These are phyloP conservation scores for Aspergillus arachidicola DNA, from an alignment of 2,329 filamentous ascomycete species.

Conservation along the genomic window DNA sequence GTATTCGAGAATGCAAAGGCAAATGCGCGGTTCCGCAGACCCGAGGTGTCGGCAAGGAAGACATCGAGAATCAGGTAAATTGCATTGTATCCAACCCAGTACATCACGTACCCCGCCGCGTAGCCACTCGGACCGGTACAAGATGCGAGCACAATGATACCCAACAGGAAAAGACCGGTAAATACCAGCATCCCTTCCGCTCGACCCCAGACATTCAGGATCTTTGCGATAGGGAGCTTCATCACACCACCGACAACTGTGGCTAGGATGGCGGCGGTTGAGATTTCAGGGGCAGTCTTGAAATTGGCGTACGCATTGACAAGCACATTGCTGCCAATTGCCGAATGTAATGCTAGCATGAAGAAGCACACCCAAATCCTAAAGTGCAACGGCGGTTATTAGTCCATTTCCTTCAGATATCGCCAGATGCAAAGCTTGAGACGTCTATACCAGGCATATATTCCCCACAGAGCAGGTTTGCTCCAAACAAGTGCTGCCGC, in stretches of 20 bases:
- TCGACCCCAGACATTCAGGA: slow-evolving; percentile 66
- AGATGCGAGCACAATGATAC: slow-evolving; percentile 63
- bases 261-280: slow-evolving; percentile 57
- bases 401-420: neutral
- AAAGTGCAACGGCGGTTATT: slow-evolving; percentile 9
- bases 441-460: slow-evolving; percentile 31
- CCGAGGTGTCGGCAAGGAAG: slow-evolving; percentile 66
- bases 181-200: slow-evolving; percentile 60
- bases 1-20: slow-evolving; percentile 62
- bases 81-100: slow-evolving; percentile 60
- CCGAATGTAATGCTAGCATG: slow-evolving; percentile 48
- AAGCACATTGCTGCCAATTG: slow-evolving; percentile 46
- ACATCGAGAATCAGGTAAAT: slow-evolving; percentile 60
- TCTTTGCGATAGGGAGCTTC: slow-evolving; percentile 64
- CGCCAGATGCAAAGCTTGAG: too few species aligned
- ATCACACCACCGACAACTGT: slow-evolving; percentile 60
- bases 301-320: slow-evolving; percentile 58
- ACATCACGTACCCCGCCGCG: slow-evolving; percentile 66
- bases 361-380: slow-evolving; percentile 53
- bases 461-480: slow-evolving; percentile 36
- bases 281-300: slow-evolving; percentile 52
- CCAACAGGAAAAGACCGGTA: slow-evolving; percentile 49
- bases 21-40: slow-evolving; percentile 62
- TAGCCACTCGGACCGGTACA: slow-evolving; percentile 64
- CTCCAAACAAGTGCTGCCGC: slow-evolving; percentile 51